Percentiles rank a stretch among this genome's conserved stretches.
Evolutionary conservation across 352 stramenopile genomes (phyloP).

Genomic region (Elongisporangium anandrum): DNA sequence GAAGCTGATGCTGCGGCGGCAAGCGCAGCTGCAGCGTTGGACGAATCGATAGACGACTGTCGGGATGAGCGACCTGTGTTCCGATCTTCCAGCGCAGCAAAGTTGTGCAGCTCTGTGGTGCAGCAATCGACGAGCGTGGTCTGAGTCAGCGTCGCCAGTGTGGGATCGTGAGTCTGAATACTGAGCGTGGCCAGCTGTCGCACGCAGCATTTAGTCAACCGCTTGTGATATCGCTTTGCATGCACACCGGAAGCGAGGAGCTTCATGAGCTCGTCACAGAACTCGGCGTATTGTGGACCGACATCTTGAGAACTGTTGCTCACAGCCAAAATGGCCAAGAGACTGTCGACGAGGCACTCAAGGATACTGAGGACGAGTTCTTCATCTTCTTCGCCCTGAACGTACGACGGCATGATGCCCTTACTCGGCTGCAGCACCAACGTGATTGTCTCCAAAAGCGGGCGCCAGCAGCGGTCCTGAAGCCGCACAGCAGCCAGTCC

Average conservation of each 20-base stretch:
- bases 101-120: constrained; percentile 40
- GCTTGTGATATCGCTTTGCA: constrained; percentile 45
- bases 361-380: constrained; percentile 70
- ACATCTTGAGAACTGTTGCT: constrained; percentile 17
- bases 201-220: constrained; percentile 67
- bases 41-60: constrained; percentile 5
- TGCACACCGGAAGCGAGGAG: constrained; percentile 63
- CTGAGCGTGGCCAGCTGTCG: constrained; percentile 71
- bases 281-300: constrained; percentile 20
- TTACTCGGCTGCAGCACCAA: constrained; percentile 50
- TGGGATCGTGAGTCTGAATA: constrained; percentile 51
- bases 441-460: constrained; percentile 61
- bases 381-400: constrained; percentile 72
- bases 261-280: constrained; percentile 47
- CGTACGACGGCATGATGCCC: constrained; percentile 48
- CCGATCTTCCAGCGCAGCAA: constrained; percentile 29
- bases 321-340: constrained; percentile 38
- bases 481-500: constrained; percentile 52
- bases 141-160: constrained; percentile 38
- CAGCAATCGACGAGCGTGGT: constrained; percentile 59
- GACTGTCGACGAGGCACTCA: constrained; percentile 70
- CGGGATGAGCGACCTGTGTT: constrained; percentile 5
- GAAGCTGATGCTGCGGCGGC: neutral
- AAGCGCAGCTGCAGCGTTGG: neutral
- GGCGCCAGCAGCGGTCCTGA: constrained; percentile 40